phyloP scores from a whole-genome alignment of 495 filamentous ascomycete species.

The Podospora anserina region DNA sequence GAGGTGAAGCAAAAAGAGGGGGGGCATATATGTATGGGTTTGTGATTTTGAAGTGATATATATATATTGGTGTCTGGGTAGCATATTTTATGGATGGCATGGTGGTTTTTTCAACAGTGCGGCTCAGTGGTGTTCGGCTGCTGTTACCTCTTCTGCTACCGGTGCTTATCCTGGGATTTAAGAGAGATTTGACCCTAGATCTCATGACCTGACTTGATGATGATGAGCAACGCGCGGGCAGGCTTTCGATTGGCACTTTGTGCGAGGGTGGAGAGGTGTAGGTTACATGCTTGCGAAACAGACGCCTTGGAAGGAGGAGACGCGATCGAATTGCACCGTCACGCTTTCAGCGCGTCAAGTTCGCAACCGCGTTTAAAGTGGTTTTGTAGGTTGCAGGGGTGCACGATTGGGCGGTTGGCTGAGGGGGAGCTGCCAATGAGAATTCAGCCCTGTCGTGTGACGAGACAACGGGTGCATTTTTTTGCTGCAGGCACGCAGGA shows the following conservation, averaged over 20 bases:
- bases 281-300: neutral
- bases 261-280: neutral
- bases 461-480: neutral
- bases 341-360: neutral
- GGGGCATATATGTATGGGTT: neutral
- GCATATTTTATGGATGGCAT: neutral
- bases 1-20: neutral
- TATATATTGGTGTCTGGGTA: neutral
- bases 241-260: neutral
- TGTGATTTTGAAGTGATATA: neutral
- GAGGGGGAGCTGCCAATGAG: constrained; percentile 7
- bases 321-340: neutral
- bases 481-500: neutral
- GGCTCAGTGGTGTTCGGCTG: neutral
- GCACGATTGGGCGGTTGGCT: neutral
- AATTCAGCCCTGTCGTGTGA: neutral
- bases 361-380: constrained; percentile 13
- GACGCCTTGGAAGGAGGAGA: neutral
- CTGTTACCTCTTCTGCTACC: neutral
- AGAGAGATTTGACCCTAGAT: neutral
- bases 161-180: neutral
- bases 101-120: neutral
- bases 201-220: neutral
- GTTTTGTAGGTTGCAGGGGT: constrained; percentile 13
- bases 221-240: neutral